Evolutionary conservation across 176 grass and related monocot genomes (phyloP), one percentile per base, ranked within the genome.

Genomic region (Oryza officinalis): DNA sequence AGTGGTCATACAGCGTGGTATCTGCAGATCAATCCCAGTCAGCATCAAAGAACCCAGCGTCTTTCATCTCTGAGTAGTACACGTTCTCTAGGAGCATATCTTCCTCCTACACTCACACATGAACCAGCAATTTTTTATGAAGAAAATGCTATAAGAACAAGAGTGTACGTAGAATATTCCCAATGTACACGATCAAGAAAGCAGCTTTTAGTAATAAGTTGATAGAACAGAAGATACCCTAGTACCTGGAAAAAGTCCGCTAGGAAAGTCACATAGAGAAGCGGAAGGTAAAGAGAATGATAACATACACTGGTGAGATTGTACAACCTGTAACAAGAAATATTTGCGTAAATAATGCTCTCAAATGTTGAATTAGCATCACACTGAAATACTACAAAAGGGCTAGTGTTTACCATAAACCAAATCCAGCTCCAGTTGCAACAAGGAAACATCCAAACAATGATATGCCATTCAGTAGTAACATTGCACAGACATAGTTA

Each of bases 31-130:
- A 99, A 44, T 99, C 93, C 97, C 91, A 96, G 81, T 99, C 96
- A 73, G 89, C 93, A 73, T 99, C 96, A 69, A 99, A 99, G 91
- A 99, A 99, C 65, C 97, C 97, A 4, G 93, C 97, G 10, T 99
- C 97, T 91, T 99, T 99, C 97, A 99, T 99, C 86, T 99, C 97
- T 1, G 93, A 99, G 82, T 99, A 99, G 86, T 99, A 96, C 18
- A 99, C 93, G 13, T 89, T 99, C 89, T 99, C 97, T 67, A 99
- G 78, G 59, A 92, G 88, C 91, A 96, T 80, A 68, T 99, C 97
- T 84, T 99, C 97, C 91, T 99, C 97, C 97, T 96, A 83, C 61
- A 86, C 35, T 5, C 28, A 63, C 77, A 84, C 30, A 64, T 22
- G 83, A 84, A 33, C 25, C 72, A 45, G 67, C 17, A 82, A 35